Base-by-base conservation (phyloP, 2,329 filamentous ascomycete species). In the Penicillium verrucosum region DNA sequence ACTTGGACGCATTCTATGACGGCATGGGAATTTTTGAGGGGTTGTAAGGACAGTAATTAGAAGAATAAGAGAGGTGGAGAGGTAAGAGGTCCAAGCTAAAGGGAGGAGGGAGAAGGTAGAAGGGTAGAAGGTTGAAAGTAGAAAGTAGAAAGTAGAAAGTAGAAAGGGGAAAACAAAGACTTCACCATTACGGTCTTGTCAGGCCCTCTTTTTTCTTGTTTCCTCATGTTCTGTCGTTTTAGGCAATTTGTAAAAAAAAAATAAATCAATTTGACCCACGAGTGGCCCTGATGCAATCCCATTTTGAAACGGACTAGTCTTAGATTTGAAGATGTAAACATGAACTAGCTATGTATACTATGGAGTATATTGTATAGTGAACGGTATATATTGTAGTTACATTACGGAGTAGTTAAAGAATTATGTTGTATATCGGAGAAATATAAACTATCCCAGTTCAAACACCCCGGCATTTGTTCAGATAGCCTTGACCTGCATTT, bases 1-100 rank as follows among this genome's bases (percentile, higher is more conserved):
- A 71, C 69, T 62, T 51, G 50, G 51, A 60, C 30, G 54, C 38
- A 61, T 60, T 68, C 61, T 62, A 60, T 61, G 67, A 63, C 68
- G 62, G 64, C 70, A 72, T 73, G 14, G 37, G 32, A n/a, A 37
- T 23, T 29, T 29, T 23, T 60, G 42, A 51, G 56, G 53, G 46
- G 42, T 45, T 42, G 51, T 54, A 54, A 46, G 7, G 48, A 52
- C 49, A 53, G 50, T 21, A 42, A n/a, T 16, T 32, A 32, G 30
- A 32, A 32, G 11, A 32, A 32, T 32, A 32, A 43, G 21, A 11
- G n/a, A 41, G 23, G 36, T 21, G 44, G 42, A 40, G 42, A 40
- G 42, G 43, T 53, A 29, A 36, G 44, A 42, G 43, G 56, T 41
- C 56, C 41, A 58, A 58, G 51, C 56, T 25, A 57, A 36, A 12